Evolutionary conservation across 2,329 filamentous ascomycete genomes (phyloP), one percentile per base, ranked within the genome.

Genomic region (Sporothrix variecibatus): DNA sequence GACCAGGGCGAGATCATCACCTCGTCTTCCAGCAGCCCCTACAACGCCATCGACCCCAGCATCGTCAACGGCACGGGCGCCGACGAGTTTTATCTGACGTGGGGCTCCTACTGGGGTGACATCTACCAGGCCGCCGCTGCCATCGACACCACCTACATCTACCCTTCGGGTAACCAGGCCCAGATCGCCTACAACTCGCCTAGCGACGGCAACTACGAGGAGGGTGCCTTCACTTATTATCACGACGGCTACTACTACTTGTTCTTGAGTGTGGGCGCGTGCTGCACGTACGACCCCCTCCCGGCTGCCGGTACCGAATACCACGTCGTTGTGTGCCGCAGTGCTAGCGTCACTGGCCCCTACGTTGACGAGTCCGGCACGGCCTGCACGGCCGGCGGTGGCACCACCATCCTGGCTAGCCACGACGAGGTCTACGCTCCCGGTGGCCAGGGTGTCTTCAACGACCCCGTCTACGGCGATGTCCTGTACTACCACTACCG

Each of bases 401-500:
- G 90, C 5, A 90, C 87, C 0, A 82, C 86, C 8, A 85, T 92
- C 0, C 82, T 92, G 1, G 85, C 85, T 71, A 88, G 85, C 51
- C 89, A 92, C 77, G 88, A 81, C 3, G 85, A 80, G 12, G 85
- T 90, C 0, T 92, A 91, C 77, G 90, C 87, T 40, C 89, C 90
- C 23, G 90, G 90, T 75, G 90, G 90, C 51, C 88, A 91, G 78
- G 89, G 87, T 60, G 85, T 90, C 1, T 86, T 87, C 75, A 82
- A 83, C 1, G 89, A 90, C 75, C 79, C 82, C 0, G 80, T 75
- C 23, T 40, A 62, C 77, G 83, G 11, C 6, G 89, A 89, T 1
- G 84, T 86, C 6, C 84, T 91, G 9, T 82, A 91, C 7, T 91
- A 91, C 80, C 91, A 91, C 78, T 88, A 91, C 77, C 91, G 91